Evolutionary conservation across 2,329 filamentous ascomycete genomes (phyloP).

Genomic region (Ophiosphaerella narmari): DNA sequence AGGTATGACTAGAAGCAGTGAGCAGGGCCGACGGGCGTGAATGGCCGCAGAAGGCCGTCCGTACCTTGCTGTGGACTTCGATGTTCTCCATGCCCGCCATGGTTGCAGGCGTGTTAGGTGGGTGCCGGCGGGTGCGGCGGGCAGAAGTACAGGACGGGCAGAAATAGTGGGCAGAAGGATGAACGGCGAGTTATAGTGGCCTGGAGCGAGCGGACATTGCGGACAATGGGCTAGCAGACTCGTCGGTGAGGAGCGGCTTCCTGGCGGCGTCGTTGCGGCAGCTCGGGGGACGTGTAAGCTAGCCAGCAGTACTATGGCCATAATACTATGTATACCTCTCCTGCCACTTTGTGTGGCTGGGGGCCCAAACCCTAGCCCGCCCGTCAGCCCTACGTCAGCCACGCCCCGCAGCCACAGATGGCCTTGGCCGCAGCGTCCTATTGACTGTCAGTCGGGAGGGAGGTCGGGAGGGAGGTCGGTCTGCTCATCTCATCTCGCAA

Average conservation of each 20-base stretch:
- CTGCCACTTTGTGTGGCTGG: too few species aligned
- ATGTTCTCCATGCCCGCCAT: conserved; percentile 98
- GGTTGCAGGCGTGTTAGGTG: conserved; percentile 7
- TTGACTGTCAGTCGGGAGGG: too few species aligned
- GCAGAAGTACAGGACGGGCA: neutral
- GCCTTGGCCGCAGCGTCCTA: too few species aligned
- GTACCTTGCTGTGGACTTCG: conserved; percentile 95
- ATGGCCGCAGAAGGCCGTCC: conserved; percentile 14
- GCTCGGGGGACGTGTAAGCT: neutral
- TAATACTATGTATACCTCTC: neutral
- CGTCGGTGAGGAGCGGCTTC: neutral
- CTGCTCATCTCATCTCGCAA: too few species aligned
- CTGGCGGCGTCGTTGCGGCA: neutral
- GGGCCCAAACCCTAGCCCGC: too few species aligned
- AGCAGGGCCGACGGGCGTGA: conserved; percentile 10
- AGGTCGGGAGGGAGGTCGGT: too few species aligned
- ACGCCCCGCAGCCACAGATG: too few species aligned
- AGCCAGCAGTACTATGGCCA: neutral
- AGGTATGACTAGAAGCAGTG: conserved; percentile 80
- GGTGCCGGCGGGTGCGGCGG: conserved; percentile 5
- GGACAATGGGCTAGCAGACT: conserved; percentile 4
- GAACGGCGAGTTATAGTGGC: neutral
- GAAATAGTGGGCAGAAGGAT: conserved; percentile 2
- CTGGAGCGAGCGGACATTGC: conserved; percentile 24
- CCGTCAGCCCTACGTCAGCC: too few species aligned